Evolutionary conservation across 2,329 filamentous ascomycete species (phyloP).

Genomic region (Stemphylium lycopersici): DNA sequence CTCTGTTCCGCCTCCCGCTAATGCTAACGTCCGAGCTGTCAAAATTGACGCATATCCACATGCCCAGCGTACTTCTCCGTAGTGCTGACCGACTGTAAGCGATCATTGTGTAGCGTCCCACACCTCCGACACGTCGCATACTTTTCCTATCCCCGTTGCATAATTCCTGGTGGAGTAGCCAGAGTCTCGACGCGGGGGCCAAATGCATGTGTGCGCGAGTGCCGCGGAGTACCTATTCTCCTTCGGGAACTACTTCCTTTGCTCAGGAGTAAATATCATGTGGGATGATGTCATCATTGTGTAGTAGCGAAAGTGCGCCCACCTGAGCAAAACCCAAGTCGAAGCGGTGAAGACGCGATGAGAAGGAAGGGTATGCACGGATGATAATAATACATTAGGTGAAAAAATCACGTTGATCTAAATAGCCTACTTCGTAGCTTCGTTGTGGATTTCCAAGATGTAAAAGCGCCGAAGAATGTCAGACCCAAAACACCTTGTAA

Average conservation of each 20-base stretch:
- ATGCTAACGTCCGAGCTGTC: neutral
- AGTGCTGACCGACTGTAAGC: neutral
- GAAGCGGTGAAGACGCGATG: neutral
- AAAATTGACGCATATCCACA: neutral
- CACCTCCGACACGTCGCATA: conserved; percentile 3
- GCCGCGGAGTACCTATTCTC: neutral
- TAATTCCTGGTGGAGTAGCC: neutral
- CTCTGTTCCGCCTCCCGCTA: neutral
- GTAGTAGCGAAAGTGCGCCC: neutral
- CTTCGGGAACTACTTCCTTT: neutral
- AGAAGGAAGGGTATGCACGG: neutral
- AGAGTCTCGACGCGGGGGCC: neutral
- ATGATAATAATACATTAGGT: neutral
- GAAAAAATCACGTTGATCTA: neutral
- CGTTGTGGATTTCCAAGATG: neutral
- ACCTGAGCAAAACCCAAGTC: neutral
- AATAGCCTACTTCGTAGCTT: conserved; percentile 1
- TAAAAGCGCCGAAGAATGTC: neutral
- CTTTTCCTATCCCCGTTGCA: neutral
- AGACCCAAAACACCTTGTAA: conserved; percentile 7
- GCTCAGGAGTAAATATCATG: neutral
- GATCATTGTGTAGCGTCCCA: neutral
- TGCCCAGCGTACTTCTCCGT: no score
- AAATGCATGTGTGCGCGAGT: neutral
- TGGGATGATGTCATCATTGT: neutral